phyloP scores from a whole-genome alignment of 768 basidiomycete species.

The Mycena metata region DNA sequence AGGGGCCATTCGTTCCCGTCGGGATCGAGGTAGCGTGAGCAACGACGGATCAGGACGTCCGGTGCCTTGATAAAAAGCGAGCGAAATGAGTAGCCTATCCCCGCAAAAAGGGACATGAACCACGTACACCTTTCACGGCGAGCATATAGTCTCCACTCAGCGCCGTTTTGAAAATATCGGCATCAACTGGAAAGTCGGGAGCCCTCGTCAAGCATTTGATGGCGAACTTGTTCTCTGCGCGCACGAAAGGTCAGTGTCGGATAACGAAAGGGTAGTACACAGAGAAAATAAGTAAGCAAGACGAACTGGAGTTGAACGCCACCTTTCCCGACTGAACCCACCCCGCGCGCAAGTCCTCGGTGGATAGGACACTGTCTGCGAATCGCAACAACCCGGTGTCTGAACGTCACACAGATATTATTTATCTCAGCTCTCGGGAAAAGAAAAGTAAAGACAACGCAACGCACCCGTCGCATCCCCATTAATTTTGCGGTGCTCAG shows the following conservation, averaged over 20 bases:
- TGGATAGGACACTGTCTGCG: conserved; percentile 50
- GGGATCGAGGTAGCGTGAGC: conserved; percentile 54
- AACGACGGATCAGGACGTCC: conserved; percentile 60
- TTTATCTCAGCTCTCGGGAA: background rate
- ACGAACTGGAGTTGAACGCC: conserved; percentile 56
- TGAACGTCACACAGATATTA: conserved; percentile 32
- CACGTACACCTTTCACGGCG: conserved; percentile 55
- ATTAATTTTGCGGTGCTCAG: conserved; percentile 50
- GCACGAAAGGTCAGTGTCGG: conserved; percentile 30
- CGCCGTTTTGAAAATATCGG: background rate
- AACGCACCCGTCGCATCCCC: conserved; percentile 68
- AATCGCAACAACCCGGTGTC: conserved; percentile 71
- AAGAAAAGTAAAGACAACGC: conserved; percentile 9
- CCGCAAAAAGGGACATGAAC: conserved; percentile 39
- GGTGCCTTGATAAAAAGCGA: conserved; percentile 55
- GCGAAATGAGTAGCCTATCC: background rate
- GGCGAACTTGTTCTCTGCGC: conserved; percentile 65
- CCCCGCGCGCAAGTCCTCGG: conserved; percentile 43
- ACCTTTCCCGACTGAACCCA: conserved; percentile 55
- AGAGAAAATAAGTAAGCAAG: background rate
- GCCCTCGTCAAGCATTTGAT: conserved; percentile 55
- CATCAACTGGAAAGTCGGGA: background rate
- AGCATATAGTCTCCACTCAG: conserved; percentile 49
- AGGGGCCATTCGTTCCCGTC: conserved; percentile 54
- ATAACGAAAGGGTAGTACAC: too few relatives aligned